Evolutionary conservation across 2,329 filamentous ascomycete genomes (phyloP).

Genomic region (Penicillium sp.): DNA sequence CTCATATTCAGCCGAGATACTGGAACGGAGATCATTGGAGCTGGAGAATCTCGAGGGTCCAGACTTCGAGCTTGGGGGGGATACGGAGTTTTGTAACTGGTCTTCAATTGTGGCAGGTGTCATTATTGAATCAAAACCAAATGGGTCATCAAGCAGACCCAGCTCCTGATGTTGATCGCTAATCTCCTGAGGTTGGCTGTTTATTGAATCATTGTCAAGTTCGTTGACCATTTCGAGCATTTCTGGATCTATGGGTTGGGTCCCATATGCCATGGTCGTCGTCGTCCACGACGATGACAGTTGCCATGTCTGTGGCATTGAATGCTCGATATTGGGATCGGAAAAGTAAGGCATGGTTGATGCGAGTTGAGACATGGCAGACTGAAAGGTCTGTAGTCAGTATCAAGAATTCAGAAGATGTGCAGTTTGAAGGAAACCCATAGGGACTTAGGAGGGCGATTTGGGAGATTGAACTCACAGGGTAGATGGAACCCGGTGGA

Average conservation of each 20-base stretch:
- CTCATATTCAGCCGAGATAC: neutral
- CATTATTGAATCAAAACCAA: neutral
- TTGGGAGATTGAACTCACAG: neutral
- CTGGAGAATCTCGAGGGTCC: neutral
- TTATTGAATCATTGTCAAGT: too few relatives aligned
- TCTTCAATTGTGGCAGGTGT: neutral
- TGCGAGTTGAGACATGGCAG: neutral
- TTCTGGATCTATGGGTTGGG: neutral
- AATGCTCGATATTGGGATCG: neutral
- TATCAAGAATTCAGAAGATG: too few relatives aligned
- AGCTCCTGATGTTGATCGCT: neutral
- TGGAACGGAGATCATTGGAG: neutral
- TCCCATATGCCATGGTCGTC: neutral
- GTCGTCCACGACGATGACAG: neutral
- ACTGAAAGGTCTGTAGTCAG: neutral
- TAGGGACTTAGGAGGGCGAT: neutral
- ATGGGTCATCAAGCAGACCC: neutral
- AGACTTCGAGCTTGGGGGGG: neutral
- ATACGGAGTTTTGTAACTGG: neutral
- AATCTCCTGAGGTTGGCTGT: neutral
- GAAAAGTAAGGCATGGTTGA: neutral
- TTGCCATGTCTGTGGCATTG: neutral
- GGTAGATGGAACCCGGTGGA: neutral
- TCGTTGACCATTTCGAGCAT: neutral
- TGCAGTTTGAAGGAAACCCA: neutral